Percentiles rank a stretch among this genome's conserved stretches.
Evolutionary conservation across 352 stramenopile genomes (phyloP).

Genomic region (Phytophthora ohioensis): DNA sequence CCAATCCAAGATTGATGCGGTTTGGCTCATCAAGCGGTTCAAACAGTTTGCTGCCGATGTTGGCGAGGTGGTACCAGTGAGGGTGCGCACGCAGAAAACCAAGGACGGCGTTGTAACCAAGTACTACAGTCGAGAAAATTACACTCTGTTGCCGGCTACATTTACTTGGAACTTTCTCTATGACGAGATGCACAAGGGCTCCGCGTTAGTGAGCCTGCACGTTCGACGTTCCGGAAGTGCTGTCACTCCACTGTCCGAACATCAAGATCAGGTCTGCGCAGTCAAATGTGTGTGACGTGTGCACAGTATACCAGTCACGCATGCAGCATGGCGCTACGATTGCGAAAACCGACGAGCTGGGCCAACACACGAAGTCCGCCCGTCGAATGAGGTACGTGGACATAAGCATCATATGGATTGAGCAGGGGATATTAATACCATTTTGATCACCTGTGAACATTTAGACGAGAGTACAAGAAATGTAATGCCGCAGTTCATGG

Average conservation of each 20-base stretch:
- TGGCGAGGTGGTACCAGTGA: no score
- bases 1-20: no score
- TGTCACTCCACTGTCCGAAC: not conserved
- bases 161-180: no score
- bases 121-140: no score
- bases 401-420: conserved; percentile 20
- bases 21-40: no score
- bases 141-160: no score
- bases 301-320: conserved; percentile 10
- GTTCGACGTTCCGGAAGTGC: no score
- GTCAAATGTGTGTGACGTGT: conserved; percentile 17
- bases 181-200: no score
- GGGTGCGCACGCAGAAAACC: no score
- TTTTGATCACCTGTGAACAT: conserved; percentile 4
- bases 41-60: no score
- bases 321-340: conserved; percentile 4
- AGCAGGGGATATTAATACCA: conserved; percentile 5
- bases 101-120: no score
- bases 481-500: not conserved
- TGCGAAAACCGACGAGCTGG: conserved; percentile 16
- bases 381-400: conserved; percentile 27
- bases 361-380: not conserved
- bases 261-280: not conserved
- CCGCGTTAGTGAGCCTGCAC: no score
- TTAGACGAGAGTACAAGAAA: conserved; percentile 13